Conservation (phyloP, 345 rosid genomes). For the Citropsis articulata region DNA sequence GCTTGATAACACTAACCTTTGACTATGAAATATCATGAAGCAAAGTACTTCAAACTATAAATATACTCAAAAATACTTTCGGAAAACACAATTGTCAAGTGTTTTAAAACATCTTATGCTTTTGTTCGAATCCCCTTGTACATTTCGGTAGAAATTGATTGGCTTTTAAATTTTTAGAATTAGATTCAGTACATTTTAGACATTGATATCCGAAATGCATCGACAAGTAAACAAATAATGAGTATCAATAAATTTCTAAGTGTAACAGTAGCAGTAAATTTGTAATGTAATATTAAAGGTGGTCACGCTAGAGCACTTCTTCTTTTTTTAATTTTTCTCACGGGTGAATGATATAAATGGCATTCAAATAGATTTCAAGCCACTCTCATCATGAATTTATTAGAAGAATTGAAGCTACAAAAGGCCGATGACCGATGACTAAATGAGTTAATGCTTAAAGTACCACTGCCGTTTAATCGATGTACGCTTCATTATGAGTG, state of each 20-base stretch:
- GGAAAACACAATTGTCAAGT: too few species aligned
- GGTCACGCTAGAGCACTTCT: not conserved
- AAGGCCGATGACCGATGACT: not conserved
- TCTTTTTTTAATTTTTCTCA: not conserved
- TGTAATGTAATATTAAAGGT: too few species aligned
- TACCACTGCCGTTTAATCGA: slow-evolving; percentile 19
- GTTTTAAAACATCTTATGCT: too few species aligned
- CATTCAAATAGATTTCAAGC: not conserved
- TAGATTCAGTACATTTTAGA: too few species aligned
- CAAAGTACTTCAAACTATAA: too few species aligned
- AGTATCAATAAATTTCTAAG: not conserved
- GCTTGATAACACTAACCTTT: too few species aligned
- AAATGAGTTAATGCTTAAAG: not conserved
- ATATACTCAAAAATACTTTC: too few species aligned
- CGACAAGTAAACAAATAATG: too few species aligned
- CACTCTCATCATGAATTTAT: not conserved
- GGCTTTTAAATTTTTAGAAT: too few species aligned
- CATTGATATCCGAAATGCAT: too few species aligned
- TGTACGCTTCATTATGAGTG: not conserved
- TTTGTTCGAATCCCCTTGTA: too few species aligned
- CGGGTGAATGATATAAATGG: not conserved
- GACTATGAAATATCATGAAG: not conserved
- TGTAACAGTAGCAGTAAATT: not conserved
- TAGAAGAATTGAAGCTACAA: not conserved
- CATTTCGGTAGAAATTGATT: not conserved